Evolutionary conservation across 2,329 filamentous ascomycete genomes (phyloP).

Genomic region (Alternaria postmessia): DNA sequence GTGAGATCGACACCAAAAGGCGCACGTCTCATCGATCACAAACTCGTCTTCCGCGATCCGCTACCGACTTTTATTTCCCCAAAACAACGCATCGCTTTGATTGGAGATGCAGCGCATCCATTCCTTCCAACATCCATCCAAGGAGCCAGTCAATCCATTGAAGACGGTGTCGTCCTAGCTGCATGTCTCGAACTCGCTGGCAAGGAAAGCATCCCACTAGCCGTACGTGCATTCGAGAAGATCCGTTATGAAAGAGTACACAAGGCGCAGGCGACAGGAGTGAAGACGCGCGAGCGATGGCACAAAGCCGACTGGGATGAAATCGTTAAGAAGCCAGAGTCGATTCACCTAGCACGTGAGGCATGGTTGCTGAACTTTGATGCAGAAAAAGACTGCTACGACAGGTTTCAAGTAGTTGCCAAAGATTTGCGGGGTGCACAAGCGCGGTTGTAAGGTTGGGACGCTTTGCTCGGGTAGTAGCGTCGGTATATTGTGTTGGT

Average conservation of each 20-base stretch:
- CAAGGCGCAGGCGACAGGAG: slow-evolving; percentile 38
- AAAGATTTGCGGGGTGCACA: slow-evolving; percentile 18
- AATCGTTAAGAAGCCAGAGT: slow-evolving; percentile 36
- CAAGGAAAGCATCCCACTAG: slow-evolving; percentile 34
- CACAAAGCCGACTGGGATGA: slow-evolving; percentile 44
- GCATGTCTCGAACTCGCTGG: slow-evolving; percentile 37
- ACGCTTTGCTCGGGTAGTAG: background rate
- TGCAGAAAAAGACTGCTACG: slow-evolving; percentile 41
- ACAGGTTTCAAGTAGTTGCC: slow-evolving; percentile 37
- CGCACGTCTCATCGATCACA: slow-evolving; percentile 59
- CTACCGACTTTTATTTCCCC: slow-evolving; percentile 61
- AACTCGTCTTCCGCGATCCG: slow-evolving; percentile 63
- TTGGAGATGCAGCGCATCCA: slow-evolving; percentile 64
- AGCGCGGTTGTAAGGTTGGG: slow-evolving; percentile 18
- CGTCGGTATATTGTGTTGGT: background rate
- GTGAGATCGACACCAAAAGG: slow-evolving; percentile 44
- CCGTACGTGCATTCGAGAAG: slow-evolving; percentile 42
- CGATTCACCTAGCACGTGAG: slow-evolving; percentile 40
- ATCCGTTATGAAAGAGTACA: slow-evolving; percentile 44
- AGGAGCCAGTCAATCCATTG: slow-evolving; percentile 63
- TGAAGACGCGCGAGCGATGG: slow-evolving; percentile 42
- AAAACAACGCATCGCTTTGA: slow-evolving; percentile 58
- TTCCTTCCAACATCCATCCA: slow-evolving; percentile 64
- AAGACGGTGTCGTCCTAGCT: slow-evolving; percentile 53
- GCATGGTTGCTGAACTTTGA: slow-evolving; percentile 44